A percentile compares a stretch with the other conserved stretches of the same genome.
Evolutionary conservation across 306 rosid genomes (phyloP).

Genomic region (Fragaria vesca): DNA sequence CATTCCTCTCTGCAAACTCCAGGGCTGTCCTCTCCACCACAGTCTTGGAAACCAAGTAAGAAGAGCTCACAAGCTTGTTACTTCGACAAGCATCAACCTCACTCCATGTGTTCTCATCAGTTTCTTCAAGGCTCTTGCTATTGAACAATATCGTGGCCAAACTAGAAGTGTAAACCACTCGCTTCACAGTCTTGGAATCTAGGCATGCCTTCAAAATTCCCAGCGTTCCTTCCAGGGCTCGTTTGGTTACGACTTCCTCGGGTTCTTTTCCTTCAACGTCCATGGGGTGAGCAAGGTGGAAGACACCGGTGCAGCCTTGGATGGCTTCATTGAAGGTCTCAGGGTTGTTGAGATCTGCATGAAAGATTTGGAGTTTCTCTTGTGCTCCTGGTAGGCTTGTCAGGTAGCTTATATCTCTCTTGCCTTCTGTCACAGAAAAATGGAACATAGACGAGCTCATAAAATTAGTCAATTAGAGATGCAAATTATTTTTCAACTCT

Average conservation of each 20-base stretch:
- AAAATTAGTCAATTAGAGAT: not conserved
- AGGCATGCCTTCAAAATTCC: conserved; percentile 53
- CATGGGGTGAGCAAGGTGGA: conserved; percentile 54
- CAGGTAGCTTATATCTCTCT: conserved; percentile 43
- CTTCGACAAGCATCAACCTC: conserved; percentile 35
- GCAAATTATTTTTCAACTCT: not conserved
- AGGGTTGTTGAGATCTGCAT: conserved; percentile 36
- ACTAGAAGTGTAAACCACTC: conserved; percentile 62
- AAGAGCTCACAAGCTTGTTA: conserved; percentile 19
- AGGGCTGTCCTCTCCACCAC: conserved; percentile 50
- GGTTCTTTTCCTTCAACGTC: conserved; percentile 35
- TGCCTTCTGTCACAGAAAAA: conserved; percentile 14
- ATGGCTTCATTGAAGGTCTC: conserved; percentile 39
- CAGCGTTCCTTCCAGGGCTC: conserved; percentile 50
- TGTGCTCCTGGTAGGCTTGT: conserved; percentile 39
- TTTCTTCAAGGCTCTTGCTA: conserved; percentile 13
- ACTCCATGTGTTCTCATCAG: conserved; percentile 55
- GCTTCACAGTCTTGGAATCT: conserved; percentile 37
- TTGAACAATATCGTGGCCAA: conserved; percentile 28
- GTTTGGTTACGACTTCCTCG: conserved; percentile 40
- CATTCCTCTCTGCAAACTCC: conserved; percentile 48
- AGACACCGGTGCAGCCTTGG: conserved; percentile 45
- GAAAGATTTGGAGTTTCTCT: conserved; percentile 33
- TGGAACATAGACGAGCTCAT: not conserved
- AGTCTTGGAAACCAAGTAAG: conserved; percentile 56